These are phyloP conservation scores for Phyllostachys edulis DNA, from an alignment of 176 grass and related monocot genomes.

Conservation along the genomic window DNA sequence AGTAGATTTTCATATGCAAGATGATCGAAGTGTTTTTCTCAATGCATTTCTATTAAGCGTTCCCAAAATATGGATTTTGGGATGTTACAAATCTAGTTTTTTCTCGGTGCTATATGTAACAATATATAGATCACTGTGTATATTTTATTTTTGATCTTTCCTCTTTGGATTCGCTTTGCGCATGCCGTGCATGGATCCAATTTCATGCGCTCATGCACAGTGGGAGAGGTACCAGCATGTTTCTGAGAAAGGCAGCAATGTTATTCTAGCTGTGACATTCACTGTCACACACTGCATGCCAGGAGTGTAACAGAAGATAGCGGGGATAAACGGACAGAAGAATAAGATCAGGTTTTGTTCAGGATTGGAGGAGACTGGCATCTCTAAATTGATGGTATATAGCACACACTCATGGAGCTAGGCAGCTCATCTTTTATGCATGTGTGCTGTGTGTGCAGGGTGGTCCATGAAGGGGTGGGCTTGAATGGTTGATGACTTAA, in stretches of 20 bases:
- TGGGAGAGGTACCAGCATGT: background rate
- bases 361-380: background rate
- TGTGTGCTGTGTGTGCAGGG: conserved; percentile 4
- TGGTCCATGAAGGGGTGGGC: conserved; percentile 27
- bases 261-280: background rate
- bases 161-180: background rate
- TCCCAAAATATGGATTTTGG: too few species aligned
- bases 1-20: too few species aligned
- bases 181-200: background rate
- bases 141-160: background rate
- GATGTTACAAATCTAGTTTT: too few species aligned
- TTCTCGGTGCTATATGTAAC: background rate
- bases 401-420: conserved; percentile 11
- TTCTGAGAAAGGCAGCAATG: background rate
- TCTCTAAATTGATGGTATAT: background rate
- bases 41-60: too few species aligned
- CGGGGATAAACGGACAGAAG: background rate
- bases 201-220: background rate
- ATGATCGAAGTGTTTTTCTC: too few species aligned
- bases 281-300: background rate
- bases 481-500: conserved; percentile 17
- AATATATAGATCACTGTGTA: background rate
- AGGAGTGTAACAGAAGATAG: conserved; percentile 24
- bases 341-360: conserved; percentile 14
- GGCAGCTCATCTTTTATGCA: conserved; percentile 14